A percentile compares a stretch with the other conserved stretches of the same genome.
Evolutionary conservation across 225 moss, liverwort and hornwort genomes (phyloP).

Genomic region (Sphagnum tenellum): DNA sequence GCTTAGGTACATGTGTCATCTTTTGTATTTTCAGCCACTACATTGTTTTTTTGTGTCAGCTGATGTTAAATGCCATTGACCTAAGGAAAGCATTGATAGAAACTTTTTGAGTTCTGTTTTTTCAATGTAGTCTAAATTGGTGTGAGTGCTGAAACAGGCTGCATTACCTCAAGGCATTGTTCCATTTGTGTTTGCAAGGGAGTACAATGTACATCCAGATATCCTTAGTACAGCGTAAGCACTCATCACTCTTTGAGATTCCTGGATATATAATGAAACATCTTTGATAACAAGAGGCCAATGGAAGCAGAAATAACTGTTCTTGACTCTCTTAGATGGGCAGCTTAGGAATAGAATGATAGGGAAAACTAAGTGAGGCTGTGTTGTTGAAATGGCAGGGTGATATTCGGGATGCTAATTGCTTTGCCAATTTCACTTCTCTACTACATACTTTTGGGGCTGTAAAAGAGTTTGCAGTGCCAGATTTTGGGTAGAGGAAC

Average conservation of each 20-base stretch:
- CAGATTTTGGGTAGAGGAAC: too few species aligned
- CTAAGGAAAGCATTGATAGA: too few species aligned
- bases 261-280: too few species aligned
- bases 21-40: too few species aligned
- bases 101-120: neutral
- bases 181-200: slow-evolving; percentile 95
- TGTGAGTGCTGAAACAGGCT: slow-evolving; percentile 37
- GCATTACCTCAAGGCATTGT: slow-evolving; percentile 96
- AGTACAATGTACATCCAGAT: slow-evolving; percentile 94
- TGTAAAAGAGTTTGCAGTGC: slow-evolving; percentile 6
- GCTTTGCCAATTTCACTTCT: slow-evolving; percentile 31
- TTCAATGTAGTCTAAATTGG: too few species aligned
- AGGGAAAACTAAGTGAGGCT: neutral
- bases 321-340: too few species aligned
- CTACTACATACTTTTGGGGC: slow-evolving; percentile 33
- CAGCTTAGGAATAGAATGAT: neutral
- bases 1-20: too few species aligned
- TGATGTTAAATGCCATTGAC: too few species aligned
- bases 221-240: slow-evolving; percentile 85
- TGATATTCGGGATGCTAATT: slow-evolving; percentile 45
- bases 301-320: too few species aligned
- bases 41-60: too few species aligned
- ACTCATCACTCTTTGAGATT: neutral
- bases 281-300: too few species aligned
- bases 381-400: slow-evolving; percentile 12